phyloP scores from a whole-genome alignment of 1,284 basidiomycete species.

The Violaceomyces palustris region DNA sequence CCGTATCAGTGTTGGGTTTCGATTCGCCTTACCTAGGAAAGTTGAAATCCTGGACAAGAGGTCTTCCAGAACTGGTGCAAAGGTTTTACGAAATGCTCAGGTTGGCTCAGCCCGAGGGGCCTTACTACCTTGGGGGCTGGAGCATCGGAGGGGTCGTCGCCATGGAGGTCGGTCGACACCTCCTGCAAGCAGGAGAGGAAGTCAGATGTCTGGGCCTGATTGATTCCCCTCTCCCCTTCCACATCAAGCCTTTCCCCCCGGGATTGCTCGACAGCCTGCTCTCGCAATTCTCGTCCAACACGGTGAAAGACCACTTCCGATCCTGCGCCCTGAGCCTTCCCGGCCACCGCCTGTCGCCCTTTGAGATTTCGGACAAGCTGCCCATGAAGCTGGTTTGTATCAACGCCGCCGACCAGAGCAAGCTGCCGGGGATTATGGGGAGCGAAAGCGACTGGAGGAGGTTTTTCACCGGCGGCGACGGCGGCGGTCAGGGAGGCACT shows the following conservation, averaged over 20 bases:
- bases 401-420: slow-evolving; percentile 9
- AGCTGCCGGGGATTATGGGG: slow-evolving; percentile 14
- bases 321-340: slow-evolving; percentile 20
- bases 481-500: no score
- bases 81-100: slow-evolving; percentile 14
- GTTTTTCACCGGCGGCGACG: slow-evolving; percentile 14
- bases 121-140: slow-evolving; percentile 23
- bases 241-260: slow-evolving; percentile 15
- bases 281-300: slow-evolving; percentile 6
- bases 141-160: slow-evolving; percentile 32
- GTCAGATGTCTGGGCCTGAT: slow-evolving; percentile 15
- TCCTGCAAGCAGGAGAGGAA: slow-evolving; percentile 12
- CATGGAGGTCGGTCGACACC: slow-evolving; percentile 13
- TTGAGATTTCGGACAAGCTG: slow-evolving; percentile 2
- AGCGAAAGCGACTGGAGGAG: slow-evolving; percentile 10
- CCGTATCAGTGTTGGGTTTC: slow-evolving; percentile 20
- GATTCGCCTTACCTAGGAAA: slow-evolving; percentile 23
- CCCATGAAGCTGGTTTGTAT: slow-evolving; percentile 5
- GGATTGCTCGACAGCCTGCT: slow-evolving; percentile 21
- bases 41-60: slow-evolving; percentile 16
- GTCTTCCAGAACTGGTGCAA: slow-evolving; percentile 20
- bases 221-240: slow-evolving; percentile 14
- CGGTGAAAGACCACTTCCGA: slow-evolving; percentile 21
- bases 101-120: slow-evolving; percentile 9
- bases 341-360: slow-evolving; percentile 8